A percentile compares a stretch with the other conserved stretches of the same genome.
phyloP scores from a whole-genome alignment of 2,329 filamentous ascomycete genomes.

The Tolypocladium nubicola region DNA sequence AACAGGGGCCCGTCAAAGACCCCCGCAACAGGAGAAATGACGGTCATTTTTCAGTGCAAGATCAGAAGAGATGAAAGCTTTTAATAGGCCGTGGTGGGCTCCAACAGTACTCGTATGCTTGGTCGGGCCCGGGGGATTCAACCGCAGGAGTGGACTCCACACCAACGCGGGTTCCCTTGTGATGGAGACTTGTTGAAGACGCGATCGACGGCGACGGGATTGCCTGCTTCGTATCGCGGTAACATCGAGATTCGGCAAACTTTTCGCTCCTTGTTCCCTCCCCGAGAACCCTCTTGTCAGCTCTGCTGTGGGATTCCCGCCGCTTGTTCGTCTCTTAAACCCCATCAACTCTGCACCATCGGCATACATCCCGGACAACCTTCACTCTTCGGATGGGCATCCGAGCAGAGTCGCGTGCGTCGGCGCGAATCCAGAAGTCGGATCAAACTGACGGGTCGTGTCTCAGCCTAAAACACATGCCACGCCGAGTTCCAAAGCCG shows the following conservation, averaged over 20 bases:
- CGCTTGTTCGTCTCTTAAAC: neutral
- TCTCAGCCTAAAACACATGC: neutral
- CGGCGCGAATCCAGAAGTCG: neutral
- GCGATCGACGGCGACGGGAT: neutral
- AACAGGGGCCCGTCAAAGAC: neutral
- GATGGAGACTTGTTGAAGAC: neutral
- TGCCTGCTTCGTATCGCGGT: neutral
- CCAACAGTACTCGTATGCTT: neutral
- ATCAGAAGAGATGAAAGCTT: neutral
- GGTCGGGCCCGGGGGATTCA: neutral
- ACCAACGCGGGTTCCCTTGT: neutral
- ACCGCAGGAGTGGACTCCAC: neutral
- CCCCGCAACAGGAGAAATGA: neutral
- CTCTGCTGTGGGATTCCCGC: neutral
- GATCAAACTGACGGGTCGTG: neutral
- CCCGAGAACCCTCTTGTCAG: neutral
- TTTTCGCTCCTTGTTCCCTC: neutral
- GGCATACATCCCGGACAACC: neutral
- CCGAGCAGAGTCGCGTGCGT: neutral
- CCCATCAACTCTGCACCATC: neutral
- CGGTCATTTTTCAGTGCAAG: neutral
- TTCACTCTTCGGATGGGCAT: neutral
- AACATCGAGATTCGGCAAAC: neutral
- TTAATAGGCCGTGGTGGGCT: neutral
- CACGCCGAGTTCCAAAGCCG: neutral